A percentile compares a stretch with the other conserved stretches of the same genome.
phyloP scores from a whole-genome alignment of 305 asterid genomes.

The Coffea humblotiana region DNA sequence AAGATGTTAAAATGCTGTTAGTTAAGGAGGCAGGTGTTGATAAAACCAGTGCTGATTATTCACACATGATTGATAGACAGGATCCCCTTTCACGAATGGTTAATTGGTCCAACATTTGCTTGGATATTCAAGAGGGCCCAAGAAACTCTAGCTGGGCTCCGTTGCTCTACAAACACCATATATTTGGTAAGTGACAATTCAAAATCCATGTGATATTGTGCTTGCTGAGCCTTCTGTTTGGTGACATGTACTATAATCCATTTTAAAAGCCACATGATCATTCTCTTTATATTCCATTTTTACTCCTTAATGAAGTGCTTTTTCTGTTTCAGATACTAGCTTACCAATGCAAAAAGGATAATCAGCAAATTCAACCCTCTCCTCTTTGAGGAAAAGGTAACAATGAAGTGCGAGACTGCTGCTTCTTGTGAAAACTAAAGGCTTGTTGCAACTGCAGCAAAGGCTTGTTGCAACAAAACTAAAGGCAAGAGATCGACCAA shows the following conservation, averaged over 20 bases:
- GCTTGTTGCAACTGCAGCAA: background rate
- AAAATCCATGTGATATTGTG: background rate
- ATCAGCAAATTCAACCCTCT: background rate
- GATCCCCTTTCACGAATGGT: conserved; percentile 8
- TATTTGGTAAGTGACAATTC: conserved; percentile 21
- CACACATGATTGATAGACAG: conserved; percentile 1
- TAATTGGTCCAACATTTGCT: conserved; percentile 12
- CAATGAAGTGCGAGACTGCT: background rate
- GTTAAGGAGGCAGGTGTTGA: conserved; percentile 13
- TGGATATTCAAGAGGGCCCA: conserved; percentile 25
- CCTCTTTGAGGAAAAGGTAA: background rate
- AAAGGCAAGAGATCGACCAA: no score
- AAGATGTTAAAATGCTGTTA: conserved; percentile 25
- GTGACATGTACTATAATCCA: background rate
- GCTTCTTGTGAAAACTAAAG: background rate
- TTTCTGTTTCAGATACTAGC: conserved; percentile 13
- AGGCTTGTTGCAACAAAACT: no score
- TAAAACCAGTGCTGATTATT: conserved; percentile 9
- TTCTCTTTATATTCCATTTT: background rate
- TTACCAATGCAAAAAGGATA: conserved; percentile 10
- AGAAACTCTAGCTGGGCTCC: conserved; percentile 25
- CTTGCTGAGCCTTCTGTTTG: background rate
- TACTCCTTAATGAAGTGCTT: background rate
- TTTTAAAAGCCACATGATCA: background rate
- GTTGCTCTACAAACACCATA: conserved; percentile 8